Evolutionary conservation across 805 yeast species (phyloP).

Genomic region (Candida namnaoensis): DNA sequence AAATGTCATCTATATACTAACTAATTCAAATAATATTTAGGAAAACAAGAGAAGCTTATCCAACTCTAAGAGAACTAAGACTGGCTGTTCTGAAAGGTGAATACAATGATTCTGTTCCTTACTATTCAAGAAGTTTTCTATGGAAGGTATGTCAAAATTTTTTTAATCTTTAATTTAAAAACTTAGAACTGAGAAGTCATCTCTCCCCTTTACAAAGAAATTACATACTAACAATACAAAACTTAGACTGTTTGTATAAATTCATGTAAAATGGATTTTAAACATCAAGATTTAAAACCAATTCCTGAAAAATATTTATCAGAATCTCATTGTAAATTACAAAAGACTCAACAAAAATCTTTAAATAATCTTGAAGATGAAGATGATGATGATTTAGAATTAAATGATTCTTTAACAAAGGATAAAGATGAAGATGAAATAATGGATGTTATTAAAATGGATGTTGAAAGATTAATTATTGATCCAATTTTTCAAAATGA

Average conservation of each 20-base stretch:
- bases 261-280: constrained; percentile 9
- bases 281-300: constrained; percentile 9
- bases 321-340: too few species aligned
- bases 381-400: neutral
- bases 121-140: constrained; percentile 12
- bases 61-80: constrained; percentile 10
- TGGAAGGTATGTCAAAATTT: constrained; percentile 8
- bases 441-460: constrained; percentile 16
- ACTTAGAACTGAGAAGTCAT: too few species aligned
- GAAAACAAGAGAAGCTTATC: constrained; percentile 9
- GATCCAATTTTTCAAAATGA: constrained; percentile 14
- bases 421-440: constrained; percentile 4
- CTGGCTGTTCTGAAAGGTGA: constrained; percentile 14
- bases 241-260: constrained; percentile 11
- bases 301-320: constrained; percentile 3
- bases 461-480: constrained; percentile 16
- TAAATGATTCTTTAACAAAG: neutral
- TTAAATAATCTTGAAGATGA: neutral
- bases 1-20: too few species aligned
- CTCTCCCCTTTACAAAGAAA: too few species aligned
- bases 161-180: neutral
- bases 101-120: constrained; percentile 8
- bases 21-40: neutral
- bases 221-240: neutral
- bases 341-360: too few species aligned